phyloP scores from a whole-genome alignment of 805 yeast species.

The Suhomyces prunicola region DNA sequence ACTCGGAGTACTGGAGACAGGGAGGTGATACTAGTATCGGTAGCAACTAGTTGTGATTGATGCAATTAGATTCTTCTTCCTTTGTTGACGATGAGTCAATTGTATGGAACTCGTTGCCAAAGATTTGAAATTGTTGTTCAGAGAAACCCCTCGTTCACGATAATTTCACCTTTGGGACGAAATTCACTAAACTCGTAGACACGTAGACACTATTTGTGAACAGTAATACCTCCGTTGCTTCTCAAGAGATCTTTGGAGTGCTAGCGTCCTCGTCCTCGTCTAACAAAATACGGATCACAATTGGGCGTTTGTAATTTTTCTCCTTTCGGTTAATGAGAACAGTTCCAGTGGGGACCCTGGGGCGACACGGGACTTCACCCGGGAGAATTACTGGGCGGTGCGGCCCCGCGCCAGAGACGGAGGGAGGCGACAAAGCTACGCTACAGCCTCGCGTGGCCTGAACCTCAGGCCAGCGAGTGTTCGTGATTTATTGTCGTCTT shows the following conservation, averaged over 20 bases:
- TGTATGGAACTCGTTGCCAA: not conserved
- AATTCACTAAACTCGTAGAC: not conserved
- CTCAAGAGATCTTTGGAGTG: not conserved
- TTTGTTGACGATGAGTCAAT: not conserved
- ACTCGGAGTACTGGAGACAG: not conserved
- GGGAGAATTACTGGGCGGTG: not conserved
- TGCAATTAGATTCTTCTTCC: not conserved
- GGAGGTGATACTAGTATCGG: not conserved
- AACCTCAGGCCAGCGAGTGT: not conserved
- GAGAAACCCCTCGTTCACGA: not conserved
- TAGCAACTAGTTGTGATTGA: not conserved
- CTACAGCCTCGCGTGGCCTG: not conserved
- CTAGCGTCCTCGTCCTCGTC: conserved; percentile 1
- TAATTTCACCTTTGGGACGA: not conserved
- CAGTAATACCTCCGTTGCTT: not conserved
- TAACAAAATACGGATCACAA: conserved; percentile 5
- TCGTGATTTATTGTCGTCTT: not conserved
- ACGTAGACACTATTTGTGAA: not conserved
- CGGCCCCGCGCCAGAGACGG: not conserved
- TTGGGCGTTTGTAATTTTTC: conserved; percentile 6
- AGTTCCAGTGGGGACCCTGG: not conserved
- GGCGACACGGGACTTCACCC: not conserved
- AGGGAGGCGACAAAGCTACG: not conserved
- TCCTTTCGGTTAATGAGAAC: conserved; percentile 4
- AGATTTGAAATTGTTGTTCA: not conserved